Base-by-base conservation (phyloP, 176 grass and related monocot genomes). In the Juncus inflexus region DNA sequence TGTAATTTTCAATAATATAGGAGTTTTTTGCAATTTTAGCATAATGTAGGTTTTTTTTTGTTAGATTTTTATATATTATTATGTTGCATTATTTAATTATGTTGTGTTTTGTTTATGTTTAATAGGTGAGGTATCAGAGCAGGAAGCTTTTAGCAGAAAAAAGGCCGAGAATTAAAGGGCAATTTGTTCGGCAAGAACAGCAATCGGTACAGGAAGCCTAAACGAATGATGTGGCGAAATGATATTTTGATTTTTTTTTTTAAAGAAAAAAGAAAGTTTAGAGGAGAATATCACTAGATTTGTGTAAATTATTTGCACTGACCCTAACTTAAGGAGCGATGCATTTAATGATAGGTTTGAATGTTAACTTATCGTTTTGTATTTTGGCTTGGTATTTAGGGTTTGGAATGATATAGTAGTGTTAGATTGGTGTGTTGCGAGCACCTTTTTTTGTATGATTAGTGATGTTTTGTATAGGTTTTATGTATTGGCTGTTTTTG, bases 91-190 rank as follows among this genome's bases (percentile, higher is more conserved):
- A 52, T 15, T 15, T 67, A 35, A 15, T 70, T 15, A 55, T 19
- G 8, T 12, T 37, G 14, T 55, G 57, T 14, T 63, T 14, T 84
- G 19, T 72, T 77, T 50, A 70, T 78, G 39, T 40, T 74, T 19
- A 3, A 52, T 83, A 99, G 95, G 95, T 99, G 35, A 70, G 95
- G 12, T 99, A 99, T 41, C 89, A 99, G 76, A 99, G 95, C 78
- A 74, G 95, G 28, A 99, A 99, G 75, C 50, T 99, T 72, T 88
- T 99, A 3, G 95, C 95, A 9, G 86, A 99, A 68, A 83, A 99
- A 74, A 80, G 95, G 37, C 95, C 95, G 4, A 81, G 95, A 40
- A 80, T 99, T 2, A 99, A 99, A 62, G 95, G 95, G 5, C 95
- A 99, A 65, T 99, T 99, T 76, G 89, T 99, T 86, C 89, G 95